Percentiles rank a stretch among this genome's conserved stretches.
These are phyloP conservation scores for Favolaschia claudopus DNA, from an alignment of 768 basidiomycete genomes.

Conservation along the genomic window DNA sequence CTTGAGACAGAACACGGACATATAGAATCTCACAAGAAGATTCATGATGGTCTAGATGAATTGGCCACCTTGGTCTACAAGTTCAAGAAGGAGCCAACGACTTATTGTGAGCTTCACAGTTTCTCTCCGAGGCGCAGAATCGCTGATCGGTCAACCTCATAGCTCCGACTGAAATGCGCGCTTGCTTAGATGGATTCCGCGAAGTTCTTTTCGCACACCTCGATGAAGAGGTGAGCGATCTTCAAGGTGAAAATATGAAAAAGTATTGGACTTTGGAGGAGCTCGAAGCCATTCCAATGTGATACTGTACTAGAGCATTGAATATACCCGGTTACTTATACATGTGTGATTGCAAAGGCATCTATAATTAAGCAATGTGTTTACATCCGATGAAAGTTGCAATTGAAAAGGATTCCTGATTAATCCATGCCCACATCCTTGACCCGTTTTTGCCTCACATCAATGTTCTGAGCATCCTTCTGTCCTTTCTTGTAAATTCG, in stretches of 20 bases:
- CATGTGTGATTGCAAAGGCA: not conserved
- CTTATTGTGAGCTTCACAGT: slow-evolving; percentile 42
- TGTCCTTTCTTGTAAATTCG: slow-evolving; percentile 41
- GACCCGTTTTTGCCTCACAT: slow-evolving; percentile 31
- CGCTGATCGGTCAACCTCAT: not conserved
- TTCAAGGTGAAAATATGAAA: slow-evolving; percentile 57
- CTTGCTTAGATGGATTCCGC: slow-evolving; percentile 56
- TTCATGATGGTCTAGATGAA: slow-evolving; percentile 61
- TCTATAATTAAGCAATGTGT: not conserved
- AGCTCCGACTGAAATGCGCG: slow-evolving; percentile 55
- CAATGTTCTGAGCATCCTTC: slow-evolving; percentile 37
- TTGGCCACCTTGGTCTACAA: slow-evolving; percentile 49
- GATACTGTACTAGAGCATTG: not conserved
- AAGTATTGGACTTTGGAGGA: slow-evolving; percentile 62
- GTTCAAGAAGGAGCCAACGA: slow-evolving; percentile 50
- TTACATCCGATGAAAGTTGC: not conserved
- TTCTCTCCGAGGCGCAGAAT: not conserved
- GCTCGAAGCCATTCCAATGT: slow-evolving; percentile 43
- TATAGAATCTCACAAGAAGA: slow-evolving; percentile 56
- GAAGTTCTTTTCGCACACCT: slow-evolving; percentile 60
- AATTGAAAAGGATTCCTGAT: not conserved
- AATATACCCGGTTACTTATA: not conserved
- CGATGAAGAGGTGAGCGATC: slow-evolving; percentile 61
- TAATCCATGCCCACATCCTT: slow-evolving; percentile 26
- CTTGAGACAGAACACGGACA: slow-evolving; percentile 49